Evolutionary conservation across 2,329 filamentous ascomycete species (phyloP).

Genomic region (Sarocladium oryzae): DNA sequence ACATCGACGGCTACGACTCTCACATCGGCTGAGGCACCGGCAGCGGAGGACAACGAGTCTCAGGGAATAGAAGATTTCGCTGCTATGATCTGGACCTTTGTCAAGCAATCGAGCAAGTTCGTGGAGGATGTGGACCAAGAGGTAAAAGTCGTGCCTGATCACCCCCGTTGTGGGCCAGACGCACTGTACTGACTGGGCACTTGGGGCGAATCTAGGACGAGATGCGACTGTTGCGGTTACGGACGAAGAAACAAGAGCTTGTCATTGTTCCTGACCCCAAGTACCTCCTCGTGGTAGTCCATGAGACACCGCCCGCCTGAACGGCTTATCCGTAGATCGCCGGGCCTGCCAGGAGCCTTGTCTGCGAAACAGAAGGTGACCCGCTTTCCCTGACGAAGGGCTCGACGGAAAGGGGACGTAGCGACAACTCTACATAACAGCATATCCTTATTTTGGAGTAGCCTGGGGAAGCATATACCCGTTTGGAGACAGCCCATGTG

Average conservation of each 20-base stretch:
- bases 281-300: constrained; percentile 72
- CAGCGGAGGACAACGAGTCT: constrained; percentile 40
- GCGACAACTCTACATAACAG: background rate
- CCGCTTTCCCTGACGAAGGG: background rate
- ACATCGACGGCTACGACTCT: constrained; percentile 33
- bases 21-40: constrained; percentile 33
- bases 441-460: background rate
- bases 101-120: constrained; percentile 60
- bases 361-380: background rate
- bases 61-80: constrained; percentile 67
- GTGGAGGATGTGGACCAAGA: constrained; percentile 69
- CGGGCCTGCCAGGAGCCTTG: background rate
- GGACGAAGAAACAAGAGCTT: constrained; percentile 80
- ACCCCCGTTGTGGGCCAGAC: background rate
- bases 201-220: constrained; percentile 50
- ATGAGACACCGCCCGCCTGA: constrained; percentile 69
- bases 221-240: constrained; percentile 65
- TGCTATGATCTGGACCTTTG: constrained; percentile 68
- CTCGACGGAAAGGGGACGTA: background rate
- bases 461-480: too few relatives aligned
- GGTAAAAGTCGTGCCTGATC: constrained; percentile 31
- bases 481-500: background rate
- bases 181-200: background rate
- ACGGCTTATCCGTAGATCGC: background rate
- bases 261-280: constrained; percentile 77